Evolutionary conservation across 371 early-diverging fungal species (phyloP).

Genomic region (Mortierella sp.): DNA sequence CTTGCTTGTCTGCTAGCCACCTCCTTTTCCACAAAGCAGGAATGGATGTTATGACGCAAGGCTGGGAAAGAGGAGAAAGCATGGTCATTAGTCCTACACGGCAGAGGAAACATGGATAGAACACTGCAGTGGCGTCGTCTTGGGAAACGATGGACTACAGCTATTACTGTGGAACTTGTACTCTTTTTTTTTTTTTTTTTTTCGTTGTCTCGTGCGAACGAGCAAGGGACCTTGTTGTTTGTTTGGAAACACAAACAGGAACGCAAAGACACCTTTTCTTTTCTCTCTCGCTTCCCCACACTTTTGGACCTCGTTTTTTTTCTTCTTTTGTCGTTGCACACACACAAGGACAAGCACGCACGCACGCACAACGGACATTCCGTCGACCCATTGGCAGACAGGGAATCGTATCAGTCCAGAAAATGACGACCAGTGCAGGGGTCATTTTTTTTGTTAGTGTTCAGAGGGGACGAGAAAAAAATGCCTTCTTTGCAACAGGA

Average conservation of each 20-base stretch:
- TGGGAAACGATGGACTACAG: neutral
- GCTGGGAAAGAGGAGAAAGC: neutral
- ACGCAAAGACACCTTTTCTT: neutral
- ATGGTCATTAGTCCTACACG: neutral
- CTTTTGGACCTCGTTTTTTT: slow-evolving; percentile 3
- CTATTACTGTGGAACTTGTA: neutral
- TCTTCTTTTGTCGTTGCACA: neutral
- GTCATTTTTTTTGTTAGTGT: neutral
- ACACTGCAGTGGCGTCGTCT: neutral
- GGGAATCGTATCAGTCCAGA: neutral
- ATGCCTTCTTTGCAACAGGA: neutral
- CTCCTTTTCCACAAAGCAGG: neutral
- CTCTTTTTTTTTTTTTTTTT: neutral
- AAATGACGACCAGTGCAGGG: neutral
- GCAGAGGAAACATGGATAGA: neutral
- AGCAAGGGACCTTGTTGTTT: neutral
- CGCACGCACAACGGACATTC: neutral
- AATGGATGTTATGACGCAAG: neutral
- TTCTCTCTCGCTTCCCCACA: slow-evolving; percentile 1
- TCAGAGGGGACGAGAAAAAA: neutral
- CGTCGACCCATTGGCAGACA: neutral
- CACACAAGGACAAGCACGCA: neutral
- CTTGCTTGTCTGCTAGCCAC: neutral
- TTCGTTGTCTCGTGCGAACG: neutral
- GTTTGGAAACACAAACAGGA: neutral